Evolutionary conservation across 176 grass and related monocot species (phyloP).

Genomic region (Carex parvula): DNA sequence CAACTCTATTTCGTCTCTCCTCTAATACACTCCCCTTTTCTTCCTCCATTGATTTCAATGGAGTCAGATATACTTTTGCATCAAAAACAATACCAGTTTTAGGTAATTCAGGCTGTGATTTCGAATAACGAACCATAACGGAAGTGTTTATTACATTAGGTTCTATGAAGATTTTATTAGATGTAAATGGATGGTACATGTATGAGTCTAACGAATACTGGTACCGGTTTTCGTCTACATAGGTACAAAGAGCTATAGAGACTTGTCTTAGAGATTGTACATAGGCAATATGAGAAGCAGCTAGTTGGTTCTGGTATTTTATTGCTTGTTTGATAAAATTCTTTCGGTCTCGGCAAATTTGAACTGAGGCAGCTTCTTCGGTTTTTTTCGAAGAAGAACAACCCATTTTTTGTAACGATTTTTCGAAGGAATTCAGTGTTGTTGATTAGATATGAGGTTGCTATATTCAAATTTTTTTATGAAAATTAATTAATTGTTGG

Average conservation of each 20-base stretch:
- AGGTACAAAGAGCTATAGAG: slow-evolving; percentile 57
- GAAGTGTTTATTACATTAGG: slow-evolving; percentile 9
- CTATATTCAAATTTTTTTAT: background rate
- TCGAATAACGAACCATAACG: slow-evolving; percentile 26
- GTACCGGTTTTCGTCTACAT: slow-evolving; percentile 60
- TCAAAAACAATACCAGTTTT: slow-evolving; percentile 35
- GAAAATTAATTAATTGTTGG: slow-evolving; percentile 5
- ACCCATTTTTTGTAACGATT: slow-evolving; percentile 44
- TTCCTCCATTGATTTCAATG: slow-evolving; percentile 40
- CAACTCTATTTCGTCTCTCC: slow-evolving; percentile 38
- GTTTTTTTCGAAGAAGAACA: slow-evolving; percentile 81
- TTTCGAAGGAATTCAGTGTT: background rate
- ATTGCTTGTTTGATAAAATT: slow-evolving; percentile 77
- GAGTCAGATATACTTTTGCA: slow-evolving; percentile 35
- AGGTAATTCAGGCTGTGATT: slow-evolving; percentile 27
- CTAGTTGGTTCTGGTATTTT: slow-evolving; percentile 53
- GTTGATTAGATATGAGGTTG: background rate
- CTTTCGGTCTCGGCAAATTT: slow-evolving; percentile 62
- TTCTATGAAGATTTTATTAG: slow-evolving; percentile 34
- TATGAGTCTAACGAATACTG: slow-evolving; percentile 42
- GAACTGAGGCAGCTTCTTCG: slow-evolving; percentile 61
- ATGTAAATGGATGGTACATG: slow-evolving; percentile 33
- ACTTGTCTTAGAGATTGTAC: slow-evolving; percentile 59
- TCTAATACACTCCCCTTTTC: slow-evolving; percentile 20
- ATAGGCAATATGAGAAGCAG: slow-evolving; percentile 65